Evolutionary conservation across 2,329 filamentous ascomycete genomes (phyloP), one percentile per base, ranked within the genome.

Genomic region (Hypoxylon sp.): DNA sequence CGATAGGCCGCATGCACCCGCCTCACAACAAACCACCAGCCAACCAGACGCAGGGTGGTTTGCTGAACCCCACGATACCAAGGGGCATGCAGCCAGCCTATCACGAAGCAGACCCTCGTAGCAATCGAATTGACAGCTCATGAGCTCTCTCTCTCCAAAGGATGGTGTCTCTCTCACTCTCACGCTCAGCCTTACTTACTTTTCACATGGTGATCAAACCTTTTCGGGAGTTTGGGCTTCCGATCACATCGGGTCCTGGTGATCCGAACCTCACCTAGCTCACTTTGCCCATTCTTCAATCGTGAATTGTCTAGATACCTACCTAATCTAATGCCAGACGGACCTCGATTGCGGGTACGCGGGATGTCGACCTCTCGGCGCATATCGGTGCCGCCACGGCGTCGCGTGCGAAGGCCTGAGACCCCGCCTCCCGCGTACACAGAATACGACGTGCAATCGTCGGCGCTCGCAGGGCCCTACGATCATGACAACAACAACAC

Each of bases 401-500:
- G 66, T 46, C 66, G 66, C 40, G 25, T 51, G 48, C 61, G 63
- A 17, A 55, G 66, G 53, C 30, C 69, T 30, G 66, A 69, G 31
- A 71, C 69, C 30, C 69, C 69, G 53, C 69, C 69, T 3, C 69
- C 69, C 33, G 69, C 69, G 1, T 71, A 71, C 48, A 57, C 66
- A 31, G 69, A 69, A 51, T 40, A 65, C 66, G 66, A 71, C 48
- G 54, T 61, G 31, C 35, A 50, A 17, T 60, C 65, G n/a, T 53
- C 59, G 13, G 54, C 37, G 27, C 54, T 44, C 6, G 7, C 17
- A 6, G 30, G 33, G 6, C 40, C 44, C 17, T 61, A 60, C 54
- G 48, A 58, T 14, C 60, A 53, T 25, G 17, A 49, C 11, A 30
- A 27, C 25, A 27, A 27, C 25, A 27, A 27, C 25, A 27, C 3